Evolutionary conservation across 2,329 filamentous ascomycete species (phyloP).

Genomic region (Ascochyta viciae-villosae): DNA sequence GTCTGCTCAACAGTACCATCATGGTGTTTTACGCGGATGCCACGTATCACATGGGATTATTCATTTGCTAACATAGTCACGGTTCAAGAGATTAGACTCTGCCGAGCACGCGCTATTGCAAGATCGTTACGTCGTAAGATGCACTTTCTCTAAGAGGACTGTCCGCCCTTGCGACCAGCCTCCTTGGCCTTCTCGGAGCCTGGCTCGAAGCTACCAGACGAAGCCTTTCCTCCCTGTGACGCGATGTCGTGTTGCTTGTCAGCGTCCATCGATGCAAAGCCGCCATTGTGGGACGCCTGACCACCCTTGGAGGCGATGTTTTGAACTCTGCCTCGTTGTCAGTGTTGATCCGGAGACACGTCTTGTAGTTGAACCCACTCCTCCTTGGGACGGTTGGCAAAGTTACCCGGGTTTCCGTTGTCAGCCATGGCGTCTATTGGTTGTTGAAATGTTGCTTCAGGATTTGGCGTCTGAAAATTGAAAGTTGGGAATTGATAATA

Average conservation of each 20-base stretch:
- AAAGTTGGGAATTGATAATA: neutral
- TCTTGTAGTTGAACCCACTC: slow-evolving; percentile 27
- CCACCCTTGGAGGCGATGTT: slow-evolving; percentile 56
- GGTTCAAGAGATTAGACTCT: neutral
- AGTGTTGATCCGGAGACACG: too few relatives aligned
- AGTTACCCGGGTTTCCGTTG: slow-evolving; percentile 59
- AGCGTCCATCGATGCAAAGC: slow-evolving; percentile 48
- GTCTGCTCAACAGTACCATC: neutral
- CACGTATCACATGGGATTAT: neutral
- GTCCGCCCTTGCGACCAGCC: slow-evolving; percentile 62
- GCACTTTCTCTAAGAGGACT: slow-evolving; percentile 4
- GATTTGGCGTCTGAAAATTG: too few relatives aligned
- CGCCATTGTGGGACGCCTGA: slow-evolving; percentile 45
- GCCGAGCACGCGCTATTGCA: neutral
- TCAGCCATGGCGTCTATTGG: slow-evolving; percentile 23
- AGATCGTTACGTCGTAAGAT: neutral
- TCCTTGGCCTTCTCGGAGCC: slow-evolving; percentile 61
- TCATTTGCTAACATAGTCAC: neutral
- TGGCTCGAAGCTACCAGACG: slow-evolving; percentile 62
- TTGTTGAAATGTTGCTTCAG: neutral
- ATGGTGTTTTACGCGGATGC: too few relatives aligned
- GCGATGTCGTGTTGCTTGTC: slow-evolving; percentile 59
- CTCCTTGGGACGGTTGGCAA: slow-evolving; percentile 58
- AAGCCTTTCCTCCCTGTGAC: slow-evolving; percentile 62
- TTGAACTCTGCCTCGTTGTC: slow-evolving; percentile 35